Conservation (phyloP, 768 basidiomycete species). For the Phlebiopsis gigantea region DNA sequence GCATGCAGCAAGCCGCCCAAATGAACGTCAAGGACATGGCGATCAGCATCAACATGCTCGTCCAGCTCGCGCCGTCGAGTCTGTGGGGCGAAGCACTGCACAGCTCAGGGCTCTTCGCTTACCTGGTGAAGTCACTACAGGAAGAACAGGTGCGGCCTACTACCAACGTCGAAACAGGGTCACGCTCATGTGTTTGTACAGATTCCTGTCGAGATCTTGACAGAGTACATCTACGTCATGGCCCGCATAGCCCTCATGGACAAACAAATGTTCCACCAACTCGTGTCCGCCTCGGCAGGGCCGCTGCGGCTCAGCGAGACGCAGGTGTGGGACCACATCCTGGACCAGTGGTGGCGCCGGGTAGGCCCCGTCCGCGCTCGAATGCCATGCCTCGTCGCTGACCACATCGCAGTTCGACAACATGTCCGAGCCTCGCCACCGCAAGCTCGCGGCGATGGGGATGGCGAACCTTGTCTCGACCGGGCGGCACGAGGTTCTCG, state of each 20-base stretch:
- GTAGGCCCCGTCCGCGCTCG: slow-evolving; percentile 32
- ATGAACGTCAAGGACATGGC: slow-evolving; percentile 63
- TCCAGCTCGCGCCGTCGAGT: slow-evolving; percentile 57
- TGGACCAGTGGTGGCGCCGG: slow-evolving; percentile 82
- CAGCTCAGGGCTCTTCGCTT: slow-evolving; percentile 64
- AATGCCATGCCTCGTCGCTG: neutral
- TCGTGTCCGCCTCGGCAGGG: slow-evolving; percentile 60
- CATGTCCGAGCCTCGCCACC: slow-evolving; percentile 79
- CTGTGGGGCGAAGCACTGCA: slow-evolving; percentile 76
- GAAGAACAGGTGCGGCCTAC: slow-evolving; percentile 54
- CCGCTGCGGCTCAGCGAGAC: slow-evolving; percentile 42
- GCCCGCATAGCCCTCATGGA: slow-evolving; percentile 69
- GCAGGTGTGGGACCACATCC: slow-evolving; percentile 55
- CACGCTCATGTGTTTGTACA: slow-evolving; percentile 18
- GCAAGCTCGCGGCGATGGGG: slow-evolving; percentile 82
- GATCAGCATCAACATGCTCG: slow-evolving; percentile 49
- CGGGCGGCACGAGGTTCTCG: slow-evolving; percentile 65
- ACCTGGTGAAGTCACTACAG: slow-evolving; percentile 51
- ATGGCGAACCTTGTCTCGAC: slow-evolving; percentile 74
- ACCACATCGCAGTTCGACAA: slow-evolving; percentile 69
- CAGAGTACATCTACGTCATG: slow-evolving; percentile 69
- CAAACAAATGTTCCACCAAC: slow-evolving; percentile 59
- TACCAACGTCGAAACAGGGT: neutral
- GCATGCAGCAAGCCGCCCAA: slow-evolving; percentile 39
- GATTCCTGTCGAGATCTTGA: slow-evolving; percentile 43